A percentile compares a stretch with the other conserved stretches of the same genome.
phyloP scores from a whole-genome alignment of 2,329 filamentous ascomycete genomes.

The Talaromyces funiculosus region DNA sequence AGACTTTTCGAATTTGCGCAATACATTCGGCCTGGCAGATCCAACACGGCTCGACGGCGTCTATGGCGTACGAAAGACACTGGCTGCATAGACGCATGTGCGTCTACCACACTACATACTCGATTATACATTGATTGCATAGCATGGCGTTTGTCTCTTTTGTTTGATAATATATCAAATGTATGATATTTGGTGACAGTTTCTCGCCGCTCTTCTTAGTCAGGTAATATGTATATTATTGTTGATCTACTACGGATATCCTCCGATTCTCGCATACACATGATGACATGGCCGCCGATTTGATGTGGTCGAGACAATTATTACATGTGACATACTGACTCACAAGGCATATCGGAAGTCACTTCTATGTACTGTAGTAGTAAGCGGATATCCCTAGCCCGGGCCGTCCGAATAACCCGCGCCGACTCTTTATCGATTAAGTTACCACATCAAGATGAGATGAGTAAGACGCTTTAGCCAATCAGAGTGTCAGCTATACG shows the following conservation, averaged over 20 bases:
- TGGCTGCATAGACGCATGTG: not conserved
- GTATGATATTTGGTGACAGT: constrained; percentile 6
- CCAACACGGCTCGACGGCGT: not conserved
- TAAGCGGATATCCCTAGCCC: not conserved
- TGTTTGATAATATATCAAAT: not conserved
- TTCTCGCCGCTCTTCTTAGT: constrained; percentile 16
- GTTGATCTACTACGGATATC: not conserved
- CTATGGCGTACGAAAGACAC: not conserved
- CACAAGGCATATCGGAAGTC: not conserved
- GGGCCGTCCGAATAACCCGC: not conserved
- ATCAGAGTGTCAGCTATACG: not conserved
- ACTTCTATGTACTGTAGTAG: not conserved
- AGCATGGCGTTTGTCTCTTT: constrained; percentile 34
- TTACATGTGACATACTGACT: not conserved
- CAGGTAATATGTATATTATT: not conserved
- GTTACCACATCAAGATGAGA: not conserved
- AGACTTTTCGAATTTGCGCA: not conserved
- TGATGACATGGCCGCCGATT: not conserved
- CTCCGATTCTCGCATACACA: not conserved
- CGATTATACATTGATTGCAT: constrained; percentile 31
- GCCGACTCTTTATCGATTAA: constrained; percentile 2
- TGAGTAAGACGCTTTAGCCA: not conserved
- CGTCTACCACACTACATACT: constrained; percentile 15
- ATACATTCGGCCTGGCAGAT: not conserved
- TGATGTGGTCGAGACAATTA: not conserved